Base-by-base conservation (phyloP, 257 asterid genomes). In the Solanum arcanum region DNA sequence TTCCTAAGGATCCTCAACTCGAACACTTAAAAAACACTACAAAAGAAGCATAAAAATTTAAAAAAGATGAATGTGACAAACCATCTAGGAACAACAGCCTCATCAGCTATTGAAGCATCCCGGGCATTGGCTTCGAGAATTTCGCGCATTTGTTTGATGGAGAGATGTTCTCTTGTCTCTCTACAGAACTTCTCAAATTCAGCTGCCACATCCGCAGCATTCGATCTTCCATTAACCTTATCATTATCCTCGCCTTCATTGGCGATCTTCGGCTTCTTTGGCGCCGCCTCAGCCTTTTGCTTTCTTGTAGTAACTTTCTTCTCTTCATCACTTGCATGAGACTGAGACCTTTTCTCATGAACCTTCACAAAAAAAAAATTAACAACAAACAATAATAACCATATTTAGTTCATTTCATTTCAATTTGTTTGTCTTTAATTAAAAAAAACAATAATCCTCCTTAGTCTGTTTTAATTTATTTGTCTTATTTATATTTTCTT, bases 1-100 rank as follows among this genome's bases (percentile, higher is more conserved):
- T 60, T 3, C 7, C 3, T 0, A 60, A 23, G 2, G 14, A 60
- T 12, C 15, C 31, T 62, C 14, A 4, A 23, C 29, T 60, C 29
- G 5, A 60, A 10, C 15, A 29, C 73, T 12, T 66, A 14, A 68
- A 31, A 31, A 31, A 3, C 76, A 69, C 12, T 68, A 13, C 1
- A 31, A 69, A 29, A 12, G 21, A 69, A 69, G 20, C n/a, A 69
- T 15, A 31, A 69, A 13, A 69, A 69, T 31, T 29, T 14, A 69
- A 14, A 6, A 69, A 64, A 27, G 12, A 69, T 16, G 15, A 69
- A 70, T 14, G 12, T 27, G 23, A 87, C 90, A 84, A 78, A 96
- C 99, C 99, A 97, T 95, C 90, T 91, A 6, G 98, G 96, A 33
- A 97, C 97, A 73, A 97, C 96, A 14, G 96, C 97, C 37, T 93